Conservation (phyloP, 2,329 filamentous ascomycete species). For the Nemania sp. region DNA sequence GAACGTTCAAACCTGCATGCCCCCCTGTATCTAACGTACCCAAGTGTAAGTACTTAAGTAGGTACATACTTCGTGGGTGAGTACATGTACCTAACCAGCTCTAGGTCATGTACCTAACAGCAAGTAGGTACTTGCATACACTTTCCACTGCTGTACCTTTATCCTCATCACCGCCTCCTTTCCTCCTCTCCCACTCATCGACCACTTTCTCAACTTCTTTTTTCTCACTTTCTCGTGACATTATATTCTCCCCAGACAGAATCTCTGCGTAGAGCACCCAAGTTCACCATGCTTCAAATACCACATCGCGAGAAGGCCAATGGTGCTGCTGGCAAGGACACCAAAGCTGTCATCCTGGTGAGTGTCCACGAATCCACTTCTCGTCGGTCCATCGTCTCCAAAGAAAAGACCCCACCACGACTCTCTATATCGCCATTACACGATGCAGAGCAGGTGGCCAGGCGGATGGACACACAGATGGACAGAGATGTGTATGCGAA, state of each 20-base stretch:
- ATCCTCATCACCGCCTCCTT: conserved; percentile 24
- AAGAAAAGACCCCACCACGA: conserved; percentile 23
- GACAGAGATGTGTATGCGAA: background rate
- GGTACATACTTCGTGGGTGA: too few species aligned
- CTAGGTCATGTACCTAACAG: too few species aligned
- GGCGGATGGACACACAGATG: background rate
- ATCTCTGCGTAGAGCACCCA: background rate
- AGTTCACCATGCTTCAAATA: conserved; percentile 59
- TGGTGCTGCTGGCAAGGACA: conserved; percentile 59
- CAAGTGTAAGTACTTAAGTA: too few species aligned
- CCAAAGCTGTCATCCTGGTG: conserved; percentile 95
- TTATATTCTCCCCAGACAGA: background rate
- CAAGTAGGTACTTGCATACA: too few species aligned
- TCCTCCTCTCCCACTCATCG: conserved; percentile 3
- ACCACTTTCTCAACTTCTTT: background rate
- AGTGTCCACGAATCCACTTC: conserved; percentile 38
- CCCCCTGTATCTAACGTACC: too few species aligned
- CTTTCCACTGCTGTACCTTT: background rate
- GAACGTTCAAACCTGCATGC: too few species aligned
- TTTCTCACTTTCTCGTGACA: background rate
- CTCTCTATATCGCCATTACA: background rate
- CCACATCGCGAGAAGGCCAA: conserved; percentile 57
- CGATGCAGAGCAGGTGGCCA: background rate
- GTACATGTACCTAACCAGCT: too few species aligned
- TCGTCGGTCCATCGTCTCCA: conserved; percentile 25